Evolutionary conservation across 139 green algal species (phyloP), one percentile per base, ranked within the genome.

Genomic region (Auxenochlorella protothecoides): DNA sequence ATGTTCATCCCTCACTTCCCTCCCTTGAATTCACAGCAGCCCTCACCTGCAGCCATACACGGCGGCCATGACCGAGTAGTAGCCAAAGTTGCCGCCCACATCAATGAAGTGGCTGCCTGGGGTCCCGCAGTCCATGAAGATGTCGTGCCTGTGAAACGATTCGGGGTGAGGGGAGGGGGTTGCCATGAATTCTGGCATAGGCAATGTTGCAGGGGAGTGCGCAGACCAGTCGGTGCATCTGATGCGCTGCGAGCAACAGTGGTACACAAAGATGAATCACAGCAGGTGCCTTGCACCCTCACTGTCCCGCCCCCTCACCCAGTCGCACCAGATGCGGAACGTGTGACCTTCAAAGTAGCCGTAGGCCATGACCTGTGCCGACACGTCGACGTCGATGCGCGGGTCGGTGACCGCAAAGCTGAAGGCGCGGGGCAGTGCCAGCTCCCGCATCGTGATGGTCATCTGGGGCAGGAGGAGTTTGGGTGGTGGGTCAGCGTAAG

Each of bases 31-130:
- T 44, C 27, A 44, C 27, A 44, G 27, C 27, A 44, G 27, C 27
- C 27, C 27, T 44, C 27, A 44, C 27, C 27, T 9, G 86, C 90
- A 96, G 5, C 90, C 90, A 72, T 90, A 67, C 9, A 57, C 59
- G 0, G 84, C 90, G 2, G 86, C 81, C 53, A 89, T 68, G 6
- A 94, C 52, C 0, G 78, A 72, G 66, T 91, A 96, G 80, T 85
- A 94, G 2, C 90, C 90, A 84, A 96, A 93, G 77, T 92, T 92
- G 51, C 71, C 81, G 6, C 90, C 90, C 3, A 95, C 84, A 65
- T 96, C 90, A 10, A 90, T 59, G 13, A 95, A 83, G 51, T 95
- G 65, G 57, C 57, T 9, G 9, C 57, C 9, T 5, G 27, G 27
- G 27, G 27, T 44, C 27, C 27, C 27, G 27, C 27, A 44, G 27